Evolutionary conservation across 495 filamentous ascomycete species (phyloP).

Genomic region (Sabuloglossum arenarium): DNA sequence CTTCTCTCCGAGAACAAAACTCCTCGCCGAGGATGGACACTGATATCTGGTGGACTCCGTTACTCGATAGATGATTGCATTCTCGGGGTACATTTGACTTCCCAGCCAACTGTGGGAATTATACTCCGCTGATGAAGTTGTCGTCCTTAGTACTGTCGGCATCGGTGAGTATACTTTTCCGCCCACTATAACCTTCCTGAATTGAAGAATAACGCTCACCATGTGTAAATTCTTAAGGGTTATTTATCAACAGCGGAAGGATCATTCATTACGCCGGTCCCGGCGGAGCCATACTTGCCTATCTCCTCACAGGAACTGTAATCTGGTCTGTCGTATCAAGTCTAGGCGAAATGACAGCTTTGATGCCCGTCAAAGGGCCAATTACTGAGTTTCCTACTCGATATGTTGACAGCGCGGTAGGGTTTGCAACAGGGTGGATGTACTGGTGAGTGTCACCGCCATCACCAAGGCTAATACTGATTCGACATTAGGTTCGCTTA

Average conservation of each 20-base stretch:
- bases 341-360: conserved; percentile 29
- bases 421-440: conserved; percentile 30
- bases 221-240: no score
- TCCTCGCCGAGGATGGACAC: no score
- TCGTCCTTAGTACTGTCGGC: no score
- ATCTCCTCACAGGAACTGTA: neutral
- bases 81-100: conserved; percentile 15
- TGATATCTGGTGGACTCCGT: no score
- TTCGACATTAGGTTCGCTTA: neutral
- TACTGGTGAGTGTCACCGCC: no score
- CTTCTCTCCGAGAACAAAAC: no score
- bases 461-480: neutral
- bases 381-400: conserved; percentile 28
- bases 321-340: neutral
- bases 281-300: neutral
- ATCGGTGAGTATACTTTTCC: no score
- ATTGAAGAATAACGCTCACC: no score
- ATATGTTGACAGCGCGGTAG: conserved; percentile 25
- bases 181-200: no score
- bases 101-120: no score
- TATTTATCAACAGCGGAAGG: conserved; percentile 22
- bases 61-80: conserved; percentile 26
- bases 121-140: no score
- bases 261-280: neutral
- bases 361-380: conserved; percentile 29